Percentiles rank a stretch among this genome's conserved stretches.
Conservation (phyloP, 2,329 filamentous ascomycete species). For the Pseudogymnoascus sp. region DNA sequence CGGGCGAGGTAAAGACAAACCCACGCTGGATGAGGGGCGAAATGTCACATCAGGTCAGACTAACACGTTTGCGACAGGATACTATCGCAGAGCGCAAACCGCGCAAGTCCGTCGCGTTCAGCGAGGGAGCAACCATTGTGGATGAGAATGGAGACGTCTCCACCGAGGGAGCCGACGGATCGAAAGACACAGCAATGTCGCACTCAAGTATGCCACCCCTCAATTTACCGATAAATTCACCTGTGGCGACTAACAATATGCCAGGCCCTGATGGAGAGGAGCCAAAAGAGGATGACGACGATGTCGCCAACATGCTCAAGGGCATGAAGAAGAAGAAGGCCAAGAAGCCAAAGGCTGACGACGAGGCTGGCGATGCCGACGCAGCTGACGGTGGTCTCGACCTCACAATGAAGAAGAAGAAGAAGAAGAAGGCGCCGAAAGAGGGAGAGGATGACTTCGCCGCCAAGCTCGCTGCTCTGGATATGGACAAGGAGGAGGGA, state of each 20-base stretch:
- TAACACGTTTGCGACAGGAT: slow-evolving; percentile 19
- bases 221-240: slow-evolving; percentile 45
- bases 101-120: slow-evolving; percentile 92
- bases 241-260: slow-evolving; percentile 38
- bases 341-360: slow-evolving; percentile 60
- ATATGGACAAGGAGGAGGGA: slow-evolving; percentile 14
- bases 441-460: slow-evolving; percentile 23
- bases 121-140: slow-evolving; percentile 77
- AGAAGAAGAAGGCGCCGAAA: slow-evolving; percentile 11
- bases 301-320: slow-evolving; percentile 60
- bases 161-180: slow-evolving; percentile 60
- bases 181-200: slow-evolving; percentile 73
- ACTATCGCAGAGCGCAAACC: slow-evolving; percentile 52
- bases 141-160: slow-evolving; percentile 82
- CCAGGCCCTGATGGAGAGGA: slow-evolving; percentile 31
- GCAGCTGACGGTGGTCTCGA: slow-evolving; percentile 42
- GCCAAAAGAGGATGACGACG: slow-evolving; percentile 34
- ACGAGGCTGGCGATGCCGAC: slow-evolving; percentile 50
- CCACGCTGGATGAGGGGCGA: slow-evolving; percentile 1
- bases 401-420: slow-evolving; percentile 20
- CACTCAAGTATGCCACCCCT: slow-evolving; percentile 61
- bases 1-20: slow-evolving; percentile 31
- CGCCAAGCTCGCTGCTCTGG: slow-evolving; percentile 27
- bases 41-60: neutral
- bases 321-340: slow-evolving; percentile 81